Evolutionary conservation across 192 early-diverging fungal species (phyloP), one percentile per base, ranked within the genome.

Genomic region (Umbelopsis sp.): DNA sequence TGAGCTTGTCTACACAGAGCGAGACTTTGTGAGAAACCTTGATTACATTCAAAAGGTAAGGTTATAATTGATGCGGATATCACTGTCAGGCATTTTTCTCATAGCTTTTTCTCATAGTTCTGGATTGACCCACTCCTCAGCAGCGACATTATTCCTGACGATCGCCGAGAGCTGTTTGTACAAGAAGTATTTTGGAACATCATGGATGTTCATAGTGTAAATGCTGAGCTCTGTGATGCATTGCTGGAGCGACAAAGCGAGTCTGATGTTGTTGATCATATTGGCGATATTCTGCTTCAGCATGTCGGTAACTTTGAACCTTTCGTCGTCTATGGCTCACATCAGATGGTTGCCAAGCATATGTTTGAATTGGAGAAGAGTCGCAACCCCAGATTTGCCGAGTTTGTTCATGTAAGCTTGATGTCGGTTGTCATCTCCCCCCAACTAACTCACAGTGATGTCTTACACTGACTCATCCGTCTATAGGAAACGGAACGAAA

Each of bases 1-100:
- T 75, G 97, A 99, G 81, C 76, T 97, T 62, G 92, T 97, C 26
- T 89, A 94, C 53, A 96, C 91, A 1, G 94, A 99, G 72, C 85
- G 89, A 53, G 91, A 97, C 74, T 99, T 95, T 85, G 93, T 97
- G 41, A 85, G 85, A 44, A 94, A 97, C 56, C 80, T 98, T 44
- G 89, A 89, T 56, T 87, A 93, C 29, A 75, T 98, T 26, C 83
- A 91, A 73, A 89, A 89, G 65, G 92, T 92, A 41, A 41, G 38
- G 38, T 41, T 5, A 41, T 41, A 11, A 41, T 9, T 21, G 4
- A 2, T 26, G 24, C 45, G 11, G 3, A 3, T 0, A 4, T 14
- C 29, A 25, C 10, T n/a, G 16, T n/a, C n/a, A n/a, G n/a, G n/a
- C n/a, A n/a, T n/a, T n/a, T n/a, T n/a, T n/a, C n/a, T n/a, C n/a